Base-by-base conservation (phyloP, 176 grass and related monocot genomes). In the Oryza brachyantha region DNA sequence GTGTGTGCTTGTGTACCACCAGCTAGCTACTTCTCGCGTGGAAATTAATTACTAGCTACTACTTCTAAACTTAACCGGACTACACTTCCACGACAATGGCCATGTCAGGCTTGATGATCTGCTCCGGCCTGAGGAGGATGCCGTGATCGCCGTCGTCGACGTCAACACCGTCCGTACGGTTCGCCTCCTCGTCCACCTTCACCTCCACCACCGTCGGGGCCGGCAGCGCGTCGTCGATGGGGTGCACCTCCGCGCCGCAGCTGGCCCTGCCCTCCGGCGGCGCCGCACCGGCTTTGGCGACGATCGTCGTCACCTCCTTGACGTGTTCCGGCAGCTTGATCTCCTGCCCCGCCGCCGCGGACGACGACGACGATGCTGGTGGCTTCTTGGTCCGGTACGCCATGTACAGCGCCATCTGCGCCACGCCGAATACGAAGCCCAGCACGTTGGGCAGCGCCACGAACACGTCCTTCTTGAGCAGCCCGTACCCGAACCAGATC, bases 401-500 rank as follows among this genome's bases (percentile, higher is more conserved):
- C 74, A 87, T 79, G 76, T 93, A 97, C 27, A 97, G 86, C 70
- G 48, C 91, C 91, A 97, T 97, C 84, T 97, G 94, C 17, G 80
- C 87, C 24, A 93, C 25, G 24, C 94, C 94, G 40, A 97, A 97
- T 13, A 91, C 29, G 69, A 97, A 97, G 16, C 94, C 94, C 46
- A 97, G 17, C 28, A 94, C 80, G 67, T 97, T 97, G 52, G 94
- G 94, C 7, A 88, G 6, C 76, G 91, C 91, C 67, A 97, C 90
- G 76, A 90, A 94, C 16, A 90, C 83, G 76, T 97, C 94, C 65
- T 83, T 88, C 43, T 81, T 94, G 1, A 97, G 63, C 61, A 87
- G 55, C 25, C 94, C 94, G 88, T 97, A 97, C 11, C 60, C 68
- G 85, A 97, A 97, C 94, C 94, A 97, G 70, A 97, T 67, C 37